These are phyloP conservation scores for Dendrocalamus sinicus DNA, from an alignment of 176 grass and related monocot genomes.

Conservation along the genomic window DNA sequence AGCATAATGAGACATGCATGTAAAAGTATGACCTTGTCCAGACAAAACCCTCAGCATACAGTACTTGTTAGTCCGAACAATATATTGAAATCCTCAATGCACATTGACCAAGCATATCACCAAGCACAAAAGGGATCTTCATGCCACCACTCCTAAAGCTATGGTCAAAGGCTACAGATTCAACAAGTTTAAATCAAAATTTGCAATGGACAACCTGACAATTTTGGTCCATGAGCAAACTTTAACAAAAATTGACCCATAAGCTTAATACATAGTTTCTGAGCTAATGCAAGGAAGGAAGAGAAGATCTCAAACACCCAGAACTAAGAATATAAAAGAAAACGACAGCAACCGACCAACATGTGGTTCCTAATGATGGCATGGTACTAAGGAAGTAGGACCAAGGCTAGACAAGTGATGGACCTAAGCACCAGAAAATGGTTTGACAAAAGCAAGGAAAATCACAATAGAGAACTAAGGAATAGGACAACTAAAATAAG, in stretches of 20 bases:
- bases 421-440: neutral
- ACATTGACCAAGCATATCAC: constrained; percentile 12
- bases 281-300: neutral
- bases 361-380: neutral
- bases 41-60: neutral
- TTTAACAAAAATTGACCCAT: neutral
- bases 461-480: neutral
- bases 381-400: neutral
- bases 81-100: neutral
- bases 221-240: neutral
- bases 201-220: neutral
- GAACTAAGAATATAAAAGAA: constrained; percentile 1
- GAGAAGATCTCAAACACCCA: neutral
- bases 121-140: neutral
- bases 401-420: neutral
- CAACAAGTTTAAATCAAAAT: constrained; percentile 7
- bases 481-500: neutral
- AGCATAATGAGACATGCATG: neutral
- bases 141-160: neutral
- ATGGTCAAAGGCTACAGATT: neutral
- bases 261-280: neutral
- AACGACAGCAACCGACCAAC: neutral
- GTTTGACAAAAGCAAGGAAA: constrained; percentile 3
- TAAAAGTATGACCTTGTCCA: neutral
- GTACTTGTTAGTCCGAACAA: neutral